A percentile compares a stretch with the other conserved stretches of the same genome.
Conservation (phyloP, 129 eudicot species). For the Heracleum sosnowskyi region DNA sequence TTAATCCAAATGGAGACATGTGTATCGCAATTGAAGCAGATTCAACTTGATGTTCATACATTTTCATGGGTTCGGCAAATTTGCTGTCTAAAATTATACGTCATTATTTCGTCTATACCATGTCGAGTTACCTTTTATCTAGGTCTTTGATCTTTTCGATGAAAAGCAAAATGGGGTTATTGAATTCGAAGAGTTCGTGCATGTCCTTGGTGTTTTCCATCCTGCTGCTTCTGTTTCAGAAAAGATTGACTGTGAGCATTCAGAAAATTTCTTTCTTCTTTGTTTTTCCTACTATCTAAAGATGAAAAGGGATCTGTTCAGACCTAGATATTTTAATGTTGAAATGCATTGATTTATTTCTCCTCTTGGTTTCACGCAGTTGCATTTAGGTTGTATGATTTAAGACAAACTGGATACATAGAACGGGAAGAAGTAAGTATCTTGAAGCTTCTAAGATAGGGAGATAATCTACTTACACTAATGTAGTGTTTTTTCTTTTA, state of each 20-base stretch:
- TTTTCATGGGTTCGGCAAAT: not conserved
- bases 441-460: not conserved
- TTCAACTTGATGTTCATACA: not conserved
- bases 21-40: not conserved
- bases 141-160: constrained; percentile 55
- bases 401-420: constrained; percentile 52
- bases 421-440: constrained; percentile 46
- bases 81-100: not conserved
- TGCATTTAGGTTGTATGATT: constrained; percentile 53
- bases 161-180: constrained; percentile 54
- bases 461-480: not conserved
- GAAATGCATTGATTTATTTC: not conserved
- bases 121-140: not conserved
- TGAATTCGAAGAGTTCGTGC: constrained; percentile 48
- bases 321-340: not conserved
- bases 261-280: not conserved
- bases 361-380: constrained; percentile 21
- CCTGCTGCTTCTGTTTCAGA: constrained; percentile 30
- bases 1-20: not conserved
- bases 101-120: not conserved
- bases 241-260: constrained; percentile 37
- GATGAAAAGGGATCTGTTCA: not conserved
- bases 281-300: not conserved
- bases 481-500: not conserved
- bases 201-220: constrained; percentile 45